phyloP scores from a whole-genome alignment of 306 rosid species.

The Comarum palustre region DNA sequence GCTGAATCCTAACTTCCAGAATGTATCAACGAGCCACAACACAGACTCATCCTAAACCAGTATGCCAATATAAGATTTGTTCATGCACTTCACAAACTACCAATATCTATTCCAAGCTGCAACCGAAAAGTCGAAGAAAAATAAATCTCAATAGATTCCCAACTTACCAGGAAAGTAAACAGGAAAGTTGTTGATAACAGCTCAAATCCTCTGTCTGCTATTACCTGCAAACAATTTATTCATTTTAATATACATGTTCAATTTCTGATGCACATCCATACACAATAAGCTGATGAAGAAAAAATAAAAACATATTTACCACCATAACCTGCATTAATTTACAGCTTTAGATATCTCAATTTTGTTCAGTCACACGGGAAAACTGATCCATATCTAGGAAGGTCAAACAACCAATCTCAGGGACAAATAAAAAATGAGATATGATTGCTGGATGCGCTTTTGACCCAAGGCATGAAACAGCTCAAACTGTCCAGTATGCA shows the following conservation, averaged over 20 bases:
- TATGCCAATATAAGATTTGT: not conserved
- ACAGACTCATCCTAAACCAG: not conserved
- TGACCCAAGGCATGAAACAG: not conserved
- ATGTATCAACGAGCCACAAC: too few species aligned
- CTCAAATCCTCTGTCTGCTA: constrained; percentile 83
- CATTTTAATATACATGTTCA: not conserved
- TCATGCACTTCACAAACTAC: not conserved
- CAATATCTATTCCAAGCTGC: constrained; percentile 5
- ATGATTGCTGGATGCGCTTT: not conserved
- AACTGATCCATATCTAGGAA: not conserved
- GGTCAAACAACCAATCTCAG: not conserved
- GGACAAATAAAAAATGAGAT: not conserved
- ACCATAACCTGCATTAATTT: not conserved
- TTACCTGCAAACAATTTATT: constrained; percentile 34
- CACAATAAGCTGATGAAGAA: not conserved
- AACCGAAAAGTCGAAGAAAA: not conserved
- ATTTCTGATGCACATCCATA: not conserved
- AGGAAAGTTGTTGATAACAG: constrained; percentile 72
- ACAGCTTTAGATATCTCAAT: not conserved
- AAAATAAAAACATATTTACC: not conserved
- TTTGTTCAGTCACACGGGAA: not conserved
- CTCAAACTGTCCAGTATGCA: not conserved
- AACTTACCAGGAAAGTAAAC: constrained; percentile 75
- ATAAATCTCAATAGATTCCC: constrained; percentile 15
- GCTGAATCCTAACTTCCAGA: too few species aligned